Percentiles rank a stretch among this genome's conserved stretches.
Conservation (phyloP, 2,329 filamentous ascomycete genomes). For the Aspergillus eucalypticola region DNA sequence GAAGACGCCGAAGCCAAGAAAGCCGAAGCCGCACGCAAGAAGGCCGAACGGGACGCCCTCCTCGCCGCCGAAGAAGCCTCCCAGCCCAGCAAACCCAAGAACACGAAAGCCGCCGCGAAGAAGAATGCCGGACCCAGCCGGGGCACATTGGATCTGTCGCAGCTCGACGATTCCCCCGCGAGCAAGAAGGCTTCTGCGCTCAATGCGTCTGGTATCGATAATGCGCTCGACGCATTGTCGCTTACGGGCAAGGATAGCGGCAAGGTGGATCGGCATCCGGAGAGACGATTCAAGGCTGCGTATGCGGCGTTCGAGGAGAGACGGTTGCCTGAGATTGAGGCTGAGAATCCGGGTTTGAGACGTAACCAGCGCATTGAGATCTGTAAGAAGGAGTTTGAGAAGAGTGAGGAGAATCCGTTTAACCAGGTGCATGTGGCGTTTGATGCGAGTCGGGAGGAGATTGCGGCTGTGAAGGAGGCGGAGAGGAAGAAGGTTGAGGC, state of each 20-base stretch:
- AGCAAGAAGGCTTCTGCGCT: slow-evolving; percentile 58
- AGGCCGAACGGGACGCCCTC: slow-evolving; percentile 85
- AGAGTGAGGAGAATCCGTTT: slow-evolving; percentile 91
- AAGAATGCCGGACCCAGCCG: slow-evolving; percentile 42
- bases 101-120: slow-evolving; percentile 52
- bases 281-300: slow-evolving; percentile 83
- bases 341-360: slow-evolving; percentile 76
- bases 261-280: slow-evolving; percentile 85
- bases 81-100: slow-evolving; percentile 62
- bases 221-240: slow-evolving; percentile 83
- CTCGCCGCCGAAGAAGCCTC: slow-evolving; percentile 78
- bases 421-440: slow-evolving; percentile 78
- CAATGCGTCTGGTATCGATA: slow-evolving; percentile 86
- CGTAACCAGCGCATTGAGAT: slow-evolving; percentile 81
- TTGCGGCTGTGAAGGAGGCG: slow-evolving; percentile 63
- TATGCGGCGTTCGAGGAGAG: slow-evolving; percentile 80
- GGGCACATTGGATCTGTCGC: slow-evolving; percentile 63
- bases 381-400: slow-evolving; percentile 90
- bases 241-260: slow-evolving; percentile 60
- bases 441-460: slow-evolving; percentile 76
- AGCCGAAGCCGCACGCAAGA: slow-evolving; percentile 79
- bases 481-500: slow-evolving; percentile 76
- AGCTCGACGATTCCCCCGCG: slow-evolving; percentile 65
- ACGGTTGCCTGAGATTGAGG: slow-evolving; percentile 79
- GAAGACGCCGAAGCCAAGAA: slow-evolving; percentile 83